A percentile compares a stretch with the other conserved stretches of the same genome.
These are phyloP conservation scores for Neoboletus brunneissimus DNA, from an alignment of 768 basidiomycete species.

Conservation along the genomic window DNA sequence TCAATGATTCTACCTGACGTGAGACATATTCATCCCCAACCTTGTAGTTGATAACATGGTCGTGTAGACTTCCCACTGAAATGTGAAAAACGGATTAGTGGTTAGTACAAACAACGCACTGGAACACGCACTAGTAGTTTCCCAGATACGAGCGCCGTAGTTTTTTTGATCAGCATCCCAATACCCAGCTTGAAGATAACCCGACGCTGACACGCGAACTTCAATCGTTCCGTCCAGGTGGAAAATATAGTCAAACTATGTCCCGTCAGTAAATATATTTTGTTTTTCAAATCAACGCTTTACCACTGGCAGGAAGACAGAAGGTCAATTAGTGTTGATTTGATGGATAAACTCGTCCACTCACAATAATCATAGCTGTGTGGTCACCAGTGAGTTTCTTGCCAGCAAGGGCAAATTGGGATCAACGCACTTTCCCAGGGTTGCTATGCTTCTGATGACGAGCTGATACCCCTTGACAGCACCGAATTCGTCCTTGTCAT, in stretches of 20 bases:
- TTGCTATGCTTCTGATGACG: constrained; percentile 53
- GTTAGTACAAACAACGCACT: not conserved
- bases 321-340: not conserved
- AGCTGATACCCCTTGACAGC: constrained; percentile 60
- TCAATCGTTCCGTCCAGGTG: constrained; percentile 66
- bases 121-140: constrained; percentile 47
- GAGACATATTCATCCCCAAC: constrained; percentile 19
- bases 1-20: not conserved
- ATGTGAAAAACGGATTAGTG: not conserved
- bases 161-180: constrained; percentile 48
- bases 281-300: not conserved
- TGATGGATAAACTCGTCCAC: constrained; percentile 16
- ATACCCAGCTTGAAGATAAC: constrained; percentile 64
- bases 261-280: constrained; percentile 3
- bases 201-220: constrained; percentile 64
- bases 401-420: not conserved
- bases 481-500: constrained; percentile 52
- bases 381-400: not conserved
- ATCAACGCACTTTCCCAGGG: constrained; percentile 57
- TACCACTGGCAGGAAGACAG: constrained; percentile 30
- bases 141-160: constrained; percentile 56
- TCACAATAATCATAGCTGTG: constrained; percentile 54
- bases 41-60: constrained; percentile 66
- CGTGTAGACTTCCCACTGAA: constrained; percentile 62
- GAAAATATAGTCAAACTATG: constrained; percentile 64